Base-by-base conservation (phyloP, 176 grass and related monocot genomes). In the Pontederia paniculata region DNA sequence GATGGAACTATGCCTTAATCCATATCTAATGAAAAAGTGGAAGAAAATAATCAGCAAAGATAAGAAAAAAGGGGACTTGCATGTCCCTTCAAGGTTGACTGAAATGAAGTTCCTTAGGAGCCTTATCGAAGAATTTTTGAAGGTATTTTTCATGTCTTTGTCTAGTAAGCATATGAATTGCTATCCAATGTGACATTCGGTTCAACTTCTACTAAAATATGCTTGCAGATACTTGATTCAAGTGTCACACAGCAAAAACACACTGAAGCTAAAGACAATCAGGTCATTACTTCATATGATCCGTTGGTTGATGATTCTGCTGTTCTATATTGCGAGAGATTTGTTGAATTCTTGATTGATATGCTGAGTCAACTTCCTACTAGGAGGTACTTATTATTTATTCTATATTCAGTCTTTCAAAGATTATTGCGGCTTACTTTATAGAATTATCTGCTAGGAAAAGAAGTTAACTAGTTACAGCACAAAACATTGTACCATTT, bases 331-430 rank as follows among this genome's bases (percentile, higher is more conserved):
- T 98, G 93, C 16, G 93, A 98, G 73, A 84, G 93, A 70, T 98
- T 98, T 76, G 91, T 91, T 83, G 93, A 98, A 68, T 98, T 98
- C 76, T 52, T 98, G 75, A 98, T 98, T 64, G 93, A 98, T 86
- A 79, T 98, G 62, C 70, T 98, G 83, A 98, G 93, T 74, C 93
- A 98, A 75, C 80, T 98, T 53, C 93, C 86, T 57, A 98, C 93
- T 44, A 91, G 93, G 74, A 74, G 93, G 86, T 91, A 71, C 59
- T 54, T 62, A 0, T 16, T 47, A 13, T 61, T 48, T 48, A 9
- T 20, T 44, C 12, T 19, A 11, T 44, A 44, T n/a, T 19, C 8
- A 21, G 19, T 16, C 11, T 44, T 48, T 23, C 20, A 48, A 63
- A 23, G 21, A 2, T 5, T 14, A 9, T 12, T 47, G 7, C 7